A percentile compares a stretch with the other conserved stretches of the same genome.
Conservation (phyloP, 345 rosid genomes). For the Iberis pinnata region DNA sequence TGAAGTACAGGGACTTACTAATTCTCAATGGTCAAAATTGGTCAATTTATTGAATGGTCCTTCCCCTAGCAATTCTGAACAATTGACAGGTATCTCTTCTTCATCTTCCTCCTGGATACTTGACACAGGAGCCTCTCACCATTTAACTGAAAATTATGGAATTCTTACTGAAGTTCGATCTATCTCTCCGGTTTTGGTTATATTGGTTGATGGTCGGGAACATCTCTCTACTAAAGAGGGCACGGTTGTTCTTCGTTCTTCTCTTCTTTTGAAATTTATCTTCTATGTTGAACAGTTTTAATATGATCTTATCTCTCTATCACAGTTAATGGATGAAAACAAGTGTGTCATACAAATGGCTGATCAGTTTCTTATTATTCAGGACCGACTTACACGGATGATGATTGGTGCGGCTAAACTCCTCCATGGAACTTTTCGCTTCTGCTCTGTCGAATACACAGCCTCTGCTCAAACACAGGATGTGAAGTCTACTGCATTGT, state of each 20-base stretch:
- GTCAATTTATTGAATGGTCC: no score
- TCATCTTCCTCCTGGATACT: not conserved
- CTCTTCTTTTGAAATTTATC: not conserved
- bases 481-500: no score
- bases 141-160: not conserved
- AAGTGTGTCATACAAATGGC: not conserved
- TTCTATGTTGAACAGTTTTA: not conserved
- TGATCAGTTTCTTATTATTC: not conserved
- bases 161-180: not conserved
- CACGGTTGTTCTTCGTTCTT: not conserved
- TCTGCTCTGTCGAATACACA: no score
- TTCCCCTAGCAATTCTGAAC: no score
- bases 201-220: not conserved
- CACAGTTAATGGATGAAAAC: not conserved
- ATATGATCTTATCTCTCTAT: not conserved
- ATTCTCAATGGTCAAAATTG: no score
- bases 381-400: not conserved
- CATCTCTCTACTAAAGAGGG: not conserved
- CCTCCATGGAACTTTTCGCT: no score
- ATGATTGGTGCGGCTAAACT: not conserved
- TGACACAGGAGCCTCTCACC: no score
- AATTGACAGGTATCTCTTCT: no score
- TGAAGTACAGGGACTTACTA: no score
- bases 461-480: no score
- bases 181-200: not conserved